These are phyloP conservation scores for Trichosporon faecale DNA, from an alignment of 1,284 basidiomycete species.

Conservation along the genomic window DNA sequence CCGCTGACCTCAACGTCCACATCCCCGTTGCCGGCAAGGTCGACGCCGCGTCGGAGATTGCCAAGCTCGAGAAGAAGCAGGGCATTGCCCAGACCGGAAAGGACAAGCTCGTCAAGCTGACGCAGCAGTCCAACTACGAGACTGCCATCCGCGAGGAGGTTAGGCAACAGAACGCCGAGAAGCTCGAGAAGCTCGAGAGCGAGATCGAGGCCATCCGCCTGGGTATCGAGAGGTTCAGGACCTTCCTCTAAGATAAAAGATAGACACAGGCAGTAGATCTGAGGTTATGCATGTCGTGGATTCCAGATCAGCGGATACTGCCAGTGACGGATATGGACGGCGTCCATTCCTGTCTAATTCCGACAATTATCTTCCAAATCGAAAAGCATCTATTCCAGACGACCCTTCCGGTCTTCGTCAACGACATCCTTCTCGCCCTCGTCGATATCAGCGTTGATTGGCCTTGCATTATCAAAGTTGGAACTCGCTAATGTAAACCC, in stretches of 20 bases:
- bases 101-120: slow-evolving; percentile 73
- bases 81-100: slow-evolving; percentile 65
- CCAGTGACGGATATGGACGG: too few relatives aligned
- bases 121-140: slow-evolving; percentile 71
- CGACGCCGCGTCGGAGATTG: slow-evolving; percentile 76
- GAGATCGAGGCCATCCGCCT: slow-evolving; percentile 50
- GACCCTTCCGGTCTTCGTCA: too few relatives aligned
- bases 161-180: slow-evolving; percentile 69
- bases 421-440: too few relatives aligned
- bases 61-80: slow-evolving; percentile 82
- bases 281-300: slow-evolving; percentile 4
- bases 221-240: slow-evolving; percentile 50
- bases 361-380: not conserved
- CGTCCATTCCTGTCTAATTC: too few relatives aligned
- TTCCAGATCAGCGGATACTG: not conserved
- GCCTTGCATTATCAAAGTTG: too few relatives aligned
- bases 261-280: not conserved
- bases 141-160: slow-evolving; percentile 74
- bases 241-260: slow-evolving; percentile 34
- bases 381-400: not conserved
- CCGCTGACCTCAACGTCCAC: slow-evolving; percentile 69
- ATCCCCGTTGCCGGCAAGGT: slow-evolving; percentile 84
- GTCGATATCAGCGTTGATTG: too few relatives aligned
- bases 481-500: too few relatives aligned
- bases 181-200: slow-evolving; percentile 52